These are phyloP conservation scores for Hypoxylon sp. DNA, from an alignment of 2,329 filamentous ascomycete species.

Conservation along the genomic window DNA sequence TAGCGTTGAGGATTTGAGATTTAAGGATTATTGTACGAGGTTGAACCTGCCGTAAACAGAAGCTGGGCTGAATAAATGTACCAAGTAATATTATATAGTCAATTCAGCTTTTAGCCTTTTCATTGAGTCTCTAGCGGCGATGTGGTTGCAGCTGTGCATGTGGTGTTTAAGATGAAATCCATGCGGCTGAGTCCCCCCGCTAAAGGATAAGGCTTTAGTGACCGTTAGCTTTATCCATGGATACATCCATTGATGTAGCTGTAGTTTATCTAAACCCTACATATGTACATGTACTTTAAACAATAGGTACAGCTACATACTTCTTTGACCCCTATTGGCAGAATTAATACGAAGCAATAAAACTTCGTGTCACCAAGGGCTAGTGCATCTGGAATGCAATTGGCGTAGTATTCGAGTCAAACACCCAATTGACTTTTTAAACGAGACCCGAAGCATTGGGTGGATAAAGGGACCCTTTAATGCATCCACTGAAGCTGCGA, in stretches of 20 bases:
- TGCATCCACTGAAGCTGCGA: constrained; percentile 17
- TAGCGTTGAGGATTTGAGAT: constrained; percentile 6
- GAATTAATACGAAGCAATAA: constrained; percentile 11
- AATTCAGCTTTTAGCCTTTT: neutral
- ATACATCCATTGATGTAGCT: too few species aligned
- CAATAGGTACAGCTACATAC: neutral
- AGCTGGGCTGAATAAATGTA: neutral
- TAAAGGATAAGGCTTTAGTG: constrained; percentile 15
- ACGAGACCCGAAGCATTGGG: neutral
- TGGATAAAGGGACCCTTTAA: neutral
- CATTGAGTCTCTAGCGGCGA: neutral
- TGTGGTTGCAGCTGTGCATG: neutral
- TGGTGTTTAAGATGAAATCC: constrained; percentile 21
- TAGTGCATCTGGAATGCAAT: constrained; percentile 7
- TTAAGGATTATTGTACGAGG: neutral
- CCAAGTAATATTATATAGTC: neutral
- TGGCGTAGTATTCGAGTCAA: constrained; percentile 4
- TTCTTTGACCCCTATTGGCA: neutral
- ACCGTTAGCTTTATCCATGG: constrained; percentile 6
- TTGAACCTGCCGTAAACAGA: neutral
- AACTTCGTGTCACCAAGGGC: constrained; percentile 1
- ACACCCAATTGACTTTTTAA: constrained; percentile 4
- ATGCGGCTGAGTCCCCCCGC: constrained; percentile 32
- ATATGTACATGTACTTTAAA: neutral
- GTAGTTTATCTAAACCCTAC: neutral